Percentiles rank a stretch among this genome's conserved stretches.
These are phyloP conservation scores for Atkinsonella hypoxylon DNA, from an alignment of 2,329 filamentous ascomycete genomes.

Conservation along the genomic window DNA sequence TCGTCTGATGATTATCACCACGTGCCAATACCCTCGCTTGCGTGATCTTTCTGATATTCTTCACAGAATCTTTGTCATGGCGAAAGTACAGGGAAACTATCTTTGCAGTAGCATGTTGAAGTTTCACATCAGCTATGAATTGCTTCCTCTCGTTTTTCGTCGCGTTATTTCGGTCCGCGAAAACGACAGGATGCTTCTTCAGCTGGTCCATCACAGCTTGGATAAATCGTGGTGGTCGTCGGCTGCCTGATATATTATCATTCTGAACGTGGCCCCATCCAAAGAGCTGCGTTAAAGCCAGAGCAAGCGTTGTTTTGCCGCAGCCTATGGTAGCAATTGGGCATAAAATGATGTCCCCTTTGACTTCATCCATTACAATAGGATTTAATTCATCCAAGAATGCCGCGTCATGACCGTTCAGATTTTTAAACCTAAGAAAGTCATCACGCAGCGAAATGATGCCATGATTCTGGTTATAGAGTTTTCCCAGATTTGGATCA, in stretches of 20 bases:
- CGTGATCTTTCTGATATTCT: slow-evolving; percentile 63
- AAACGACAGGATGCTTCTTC: slow-evolving; percentile 55
- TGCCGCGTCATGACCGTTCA: slow-evolving; percentile 84
- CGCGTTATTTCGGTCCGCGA: slow-evolving; percentile 92
- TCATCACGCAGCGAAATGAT: slow-evolving; percentile 86
- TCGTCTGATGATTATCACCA: slow-evolving; percentile 96
- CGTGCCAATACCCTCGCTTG: slow-evolving; percentile 68
- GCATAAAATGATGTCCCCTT: slow-evolving; percentile 64
- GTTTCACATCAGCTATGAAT: slow-evolving; percentile 65
- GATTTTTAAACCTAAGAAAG: slow-evolving; percentile 70
- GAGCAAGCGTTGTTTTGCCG: slow-evolving; percentile 86
- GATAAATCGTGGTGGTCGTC: slow-evolving; percentile 68
- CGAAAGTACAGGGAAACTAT: slow-evolving; percentile 84
- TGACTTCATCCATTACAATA: slow-evolving; percentile 40
- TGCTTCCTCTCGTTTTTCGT: slow-evolving; percentile 79
- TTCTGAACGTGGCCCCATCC: slow-evolving; percentile 92
- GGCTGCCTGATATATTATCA: slow-evolving; percentile 79
- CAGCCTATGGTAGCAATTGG: slow-evolving; percentile 91
- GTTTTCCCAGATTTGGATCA: slow-evolving; percentile 54
- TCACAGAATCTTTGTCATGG: slow-evolving; percentile 65
- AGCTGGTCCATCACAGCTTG: slow-evolving; percentile 56
- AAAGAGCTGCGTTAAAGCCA: slow-evolving; percentile 73
- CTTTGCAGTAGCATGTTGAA: slow-evolving; percentile 48
- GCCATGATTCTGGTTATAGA: slow-evolving; percentile 80
- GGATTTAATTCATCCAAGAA: slow-evolving; percentile 48